phyloP scores from a whole-genome alignment of 208 protist species.

The Wallacemonas sp. region DNA sequence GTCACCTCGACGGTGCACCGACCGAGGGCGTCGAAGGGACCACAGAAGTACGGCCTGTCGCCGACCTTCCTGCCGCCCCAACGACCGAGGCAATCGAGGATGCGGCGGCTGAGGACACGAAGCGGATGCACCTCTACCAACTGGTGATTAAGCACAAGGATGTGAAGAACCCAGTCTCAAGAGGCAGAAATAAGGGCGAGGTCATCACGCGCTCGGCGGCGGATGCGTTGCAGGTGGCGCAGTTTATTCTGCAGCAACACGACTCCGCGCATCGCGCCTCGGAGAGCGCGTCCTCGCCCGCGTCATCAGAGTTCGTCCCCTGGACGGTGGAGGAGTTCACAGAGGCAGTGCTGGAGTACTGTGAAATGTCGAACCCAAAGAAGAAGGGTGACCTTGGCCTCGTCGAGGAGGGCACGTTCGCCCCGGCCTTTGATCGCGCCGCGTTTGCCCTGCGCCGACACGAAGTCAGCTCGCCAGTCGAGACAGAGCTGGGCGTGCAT shows the following conservation, averaged over 20 bases:
- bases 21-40: too few species aligned
- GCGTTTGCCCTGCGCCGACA: conserved; percentile 58
- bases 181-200: conserved; percentile 68
- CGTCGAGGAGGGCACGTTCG: conserved; percentile 68
- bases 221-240: conserved; percentile 68
- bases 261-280: neutral
- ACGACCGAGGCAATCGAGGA: neutral
- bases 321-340: conserved; percentile 80
- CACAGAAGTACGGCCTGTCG: too few species aligned
- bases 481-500: conserved; percentile 78
- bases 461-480: conserved; percentile 74
- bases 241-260: conserved; percentile 39
- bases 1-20: too few species aligned
- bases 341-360: conserved; percentile 55
- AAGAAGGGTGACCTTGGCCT: conserved; percentile 76
- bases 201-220: conserved; percentile 69
- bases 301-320: neutral
- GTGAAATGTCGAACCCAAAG: conserved; percentile 58
- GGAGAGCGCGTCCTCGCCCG: too few species aligned
- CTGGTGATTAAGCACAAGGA: conserved; percentile 90
- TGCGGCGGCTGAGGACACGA: neutral
- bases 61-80: too few species aligned
- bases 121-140: conserved; percentile 66
- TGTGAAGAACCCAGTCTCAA: conserved; percentile 63
- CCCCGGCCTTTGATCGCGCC: conserved; percentile 60